These are phyloP conservation scores for Didymella keratinophila DNA, from an alignment of 2,329 filamentous ascomycete genomes.

Conservation along the genomic window DNA sequence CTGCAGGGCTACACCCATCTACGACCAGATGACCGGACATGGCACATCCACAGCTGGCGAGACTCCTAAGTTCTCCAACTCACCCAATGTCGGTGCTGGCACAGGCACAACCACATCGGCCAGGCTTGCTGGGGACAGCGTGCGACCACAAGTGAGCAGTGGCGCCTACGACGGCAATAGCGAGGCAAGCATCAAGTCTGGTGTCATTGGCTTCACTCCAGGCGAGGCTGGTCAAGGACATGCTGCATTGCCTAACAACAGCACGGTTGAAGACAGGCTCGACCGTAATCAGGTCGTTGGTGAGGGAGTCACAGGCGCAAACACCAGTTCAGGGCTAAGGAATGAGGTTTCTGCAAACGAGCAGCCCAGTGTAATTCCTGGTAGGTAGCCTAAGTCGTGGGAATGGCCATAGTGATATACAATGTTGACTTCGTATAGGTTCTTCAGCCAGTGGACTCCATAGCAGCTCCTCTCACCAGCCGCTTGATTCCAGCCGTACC, in stretches of 20 bases:
- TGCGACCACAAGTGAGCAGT: constrained; percentile 30
- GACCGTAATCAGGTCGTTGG: constrained; percentile 28
- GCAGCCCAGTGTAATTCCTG: constrained; percentile 22
- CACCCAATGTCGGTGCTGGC: constrained; percentile 19
- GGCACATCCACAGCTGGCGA: constrained; percentile 15
- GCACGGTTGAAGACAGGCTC: constrained; percentile 22
- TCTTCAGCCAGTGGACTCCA: constrained; percentile 1
- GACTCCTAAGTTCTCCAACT: constrained; percentile 15
- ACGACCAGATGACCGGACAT: constrained; percentile 38
- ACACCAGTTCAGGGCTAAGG: constrained; percentile 15
- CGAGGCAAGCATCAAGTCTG: constrained; percentile 52
- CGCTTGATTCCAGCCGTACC: constrained; percentile 22
- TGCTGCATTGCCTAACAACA: constrained; percentile 34
- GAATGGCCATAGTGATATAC: background rate
- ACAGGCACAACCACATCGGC: constrained; percentile 18
- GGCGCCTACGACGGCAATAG: constrained; percentile 35
- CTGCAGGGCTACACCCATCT: constrained; percentile 33
- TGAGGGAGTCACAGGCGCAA: constrained; percentile 26
- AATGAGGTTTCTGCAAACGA: constrained; percentile 1
- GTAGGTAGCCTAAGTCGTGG: constrained; percentile 30
- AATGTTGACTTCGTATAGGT: background rate
- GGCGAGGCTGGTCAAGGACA: constrained; percentile 30
- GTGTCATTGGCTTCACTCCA: constrained; percentile 48
- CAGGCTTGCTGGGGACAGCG: constrained; percentile 6
- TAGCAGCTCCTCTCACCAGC: constrained; percentile 16